Evolutionary conservation across 176 grass and related monocot genomes (phyloP).

Genomic region (Avena atlantica): DNA sequence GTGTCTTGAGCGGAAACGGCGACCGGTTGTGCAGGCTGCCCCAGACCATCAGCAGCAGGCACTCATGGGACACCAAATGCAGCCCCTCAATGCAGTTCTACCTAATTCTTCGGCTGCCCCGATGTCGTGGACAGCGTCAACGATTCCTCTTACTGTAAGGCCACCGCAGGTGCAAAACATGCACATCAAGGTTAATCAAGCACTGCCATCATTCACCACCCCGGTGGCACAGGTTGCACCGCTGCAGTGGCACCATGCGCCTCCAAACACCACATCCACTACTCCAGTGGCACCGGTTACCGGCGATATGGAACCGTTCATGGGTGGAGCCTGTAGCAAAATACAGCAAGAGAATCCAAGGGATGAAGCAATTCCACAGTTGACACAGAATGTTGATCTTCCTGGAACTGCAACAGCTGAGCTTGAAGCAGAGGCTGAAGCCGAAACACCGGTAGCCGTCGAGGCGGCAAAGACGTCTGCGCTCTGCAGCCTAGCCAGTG

Average conservation of each 20-base stretch:
- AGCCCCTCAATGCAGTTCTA: background rate
- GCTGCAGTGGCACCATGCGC: background rate
- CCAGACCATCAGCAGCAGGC: slow-evolving; percentile 9
- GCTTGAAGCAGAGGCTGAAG: background rate
- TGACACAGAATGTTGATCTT: background rate
- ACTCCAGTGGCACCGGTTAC: background rate
- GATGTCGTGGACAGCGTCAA: background rate
- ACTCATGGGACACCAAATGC: background rate
- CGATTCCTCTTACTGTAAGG: background rate
- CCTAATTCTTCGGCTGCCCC: background rate
- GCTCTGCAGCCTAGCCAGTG: background rate
- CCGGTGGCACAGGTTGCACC: background rate
- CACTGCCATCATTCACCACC: background rate
- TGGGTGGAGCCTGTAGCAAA: background rate
- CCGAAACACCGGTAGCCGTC: background rate
- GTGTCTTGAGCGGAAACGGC: background rate
- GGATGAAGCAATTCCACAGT: background rate
- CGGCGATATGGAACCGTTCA: background rate
- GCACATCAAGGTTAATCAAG: background rate
- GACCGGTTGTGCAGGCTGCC: background rate
- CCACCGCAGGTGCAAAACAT: background rate
- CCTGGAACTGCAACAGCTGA: background rate
- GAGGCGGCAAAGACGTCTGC: background rate
- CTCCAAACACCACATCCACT: background rate
- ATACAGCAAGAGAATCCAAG: background rate